Conservation (phyloP, 176 grass and related monocot species). For the Triticum dicoccoides region DNA sequence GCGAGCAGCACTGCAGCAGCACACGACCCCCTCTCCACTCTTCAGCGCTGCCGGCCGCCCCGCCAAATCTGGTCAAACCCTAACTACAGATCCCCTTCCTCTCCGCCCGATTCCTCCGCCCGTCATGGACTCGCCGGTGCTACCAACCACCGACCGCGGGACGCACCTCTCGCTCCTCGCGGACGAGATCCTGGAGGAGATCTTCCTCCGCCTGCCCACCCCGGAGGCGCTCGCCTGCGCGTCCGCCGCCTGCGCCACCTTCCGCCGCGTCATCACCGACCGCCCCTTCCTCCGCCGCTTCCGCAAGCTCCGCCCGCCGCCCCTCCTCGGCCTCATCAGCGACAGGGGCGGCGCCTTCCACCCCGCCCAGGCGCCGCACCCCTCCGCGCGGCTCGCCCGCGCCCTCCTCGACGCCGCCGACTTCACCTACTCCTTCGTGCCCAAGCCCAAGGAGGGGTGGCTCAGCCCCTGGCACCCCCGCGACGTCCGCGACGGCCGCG, state of each 20-base stretch:
- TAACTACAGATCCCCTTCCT: neutral
- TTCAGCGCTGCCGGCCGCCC: neutral
- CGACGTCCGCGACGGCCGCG: neutral
- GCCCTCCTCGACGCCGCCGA: neutral
- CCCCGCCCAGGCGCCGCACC: slow-evolving; percentile 18
- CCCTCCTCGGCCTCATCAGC: slow-evolving; percentile 11
- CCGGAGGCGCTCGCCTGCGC: slow-evolving; percentile 4
- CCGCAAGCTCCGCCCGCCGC: slow-evolving; percentile 16
- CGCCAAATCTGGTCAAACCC: neutral
- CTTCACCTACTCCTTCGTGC: slow-evolving; percentile 20
- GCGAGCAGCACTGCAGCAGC: too few relatives aligned
- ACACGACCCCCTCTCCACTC: neutral
- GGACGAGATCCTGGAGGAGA: slow-evolving; percentile 29
- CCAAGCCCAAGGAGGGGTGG: neutral
- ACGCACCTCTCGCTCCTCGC: neutral
- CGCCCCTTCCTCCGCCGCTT: slow-evolving; percentile 19
- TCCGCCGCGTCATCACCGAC: slow-evolving; percentile 10
- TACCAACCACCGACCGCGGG: neutral
- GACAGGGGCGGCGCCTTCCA: neutral
- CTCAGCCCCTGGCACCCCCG: neutral
- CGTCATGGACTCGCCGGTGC: neutral
- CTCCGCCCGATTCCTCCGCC: neutral
- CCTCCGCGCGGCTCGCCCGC: neutral
- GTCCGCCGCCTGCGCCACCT: neutral
- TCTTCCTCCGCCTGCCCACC: slow-evolving; percentile 1